Evolutionary conservation across 2,329 filamentous ascomycete genomes (phyloP).

Genomic region (Chalaropsis ovoidea): DNA sequence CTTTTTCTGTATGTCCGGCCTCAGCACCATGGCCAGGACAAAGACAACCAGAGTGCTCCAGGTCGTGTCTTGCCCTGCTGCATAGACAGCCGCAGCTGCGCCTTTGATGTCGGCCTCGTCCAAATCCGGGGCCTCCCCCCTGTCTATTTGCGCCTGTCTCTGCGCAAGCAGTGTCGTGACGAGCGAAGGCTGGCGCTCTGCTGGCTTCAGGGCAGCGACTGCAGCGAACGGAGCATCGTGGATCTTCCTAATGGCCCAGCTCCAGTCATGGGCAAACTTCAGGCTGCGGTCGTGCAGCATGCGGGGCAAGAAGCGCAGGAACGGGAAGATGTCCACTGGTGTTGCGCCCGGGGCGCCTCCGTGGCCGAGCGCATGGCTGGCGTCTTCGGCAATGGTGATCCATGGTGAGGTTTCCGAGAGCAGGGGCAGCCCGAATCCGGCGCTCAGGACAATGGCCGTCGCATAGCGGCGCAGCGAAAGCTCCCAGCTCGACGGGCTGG

Average conservation of each 20-base stretch:
- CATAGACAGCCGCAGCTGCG: conserved; percentile 38
- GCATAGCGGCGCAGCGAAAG: conserved; percentile 34
- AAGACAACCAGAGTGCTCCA: conserved; percentile 37
- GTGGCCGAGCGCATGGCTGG: conserved; percentile 30
- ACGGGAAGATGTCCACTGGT: conserved; percentile 35
- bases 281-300: conserved; percentile 33
- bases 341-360: conserved; percentile 32
- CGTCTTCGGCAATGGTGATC: conserved; percentile 34
- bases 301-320: conserved; percentile 34
- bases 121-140: conserved; percentile 34
- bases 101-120: conserved; percentile 38
- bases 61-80: conserved; percentile 38
- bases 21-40: conserved; percentile 38
- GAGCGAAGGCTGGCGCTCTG: conserved; percentile 32
- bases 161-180: conserved; percentile 37
- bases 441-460: conserved; percentile 36
- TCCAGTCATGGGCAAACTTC: conserved; percentile 30
- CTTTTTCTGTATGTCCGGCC: conserved; percentile 37
- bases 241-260: conserved; percentile 33
- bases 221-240: conserved; percentile 39
- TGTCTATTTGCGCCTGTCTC: conserved; percentile 32
- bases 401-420: conserved; percentile 33
- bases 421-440: conserved; percentile 35
- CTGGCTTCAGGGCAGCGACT: conserved; percentile 30
- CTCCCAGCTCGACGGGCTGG: conserved; percentile 31